These are phyloP conservation scores for Diutina sp. DNA, from an alignment of 1,139 yeast species.

Conservation along the genomic window DNA sequence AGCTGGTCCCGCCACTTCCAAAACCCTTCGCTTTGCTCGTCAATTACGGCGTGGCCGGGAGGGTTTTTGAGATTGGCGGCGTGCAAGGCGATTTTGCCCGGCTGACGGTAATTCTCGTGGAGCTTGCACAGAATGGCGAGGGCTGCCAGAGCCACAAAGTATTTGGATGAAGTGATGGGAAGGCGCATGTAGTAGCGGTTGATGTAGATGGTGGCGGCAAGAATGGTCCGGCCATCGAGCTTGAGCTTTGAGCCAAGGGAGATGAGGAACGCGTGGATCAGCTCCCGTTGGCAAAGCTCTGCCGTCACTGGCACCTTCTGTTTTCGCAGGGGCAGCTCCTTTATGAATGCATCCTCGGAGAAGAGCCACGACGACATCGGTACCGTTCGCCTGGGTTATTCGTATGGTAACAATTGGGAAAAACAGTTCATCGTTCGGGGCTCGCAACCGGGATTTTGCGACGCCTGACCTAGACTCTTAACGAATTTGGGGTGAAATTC, in stretches of 20 bases:
- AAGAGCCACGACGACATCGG: slow-evolving; percentile 17
- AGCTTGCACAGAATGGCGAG: slow-evolving; percentile 30
- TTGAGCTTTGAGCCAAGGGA: slow-evolving; percentile 24
- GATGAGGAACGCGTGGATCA: slow-evolving; percentile 28
- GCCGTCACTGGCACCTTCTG: slow-evolving; percentile 92
- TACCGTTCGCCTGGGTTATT: not conserved
- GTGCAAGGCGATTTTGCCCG: slow-evolving; percentile 29
- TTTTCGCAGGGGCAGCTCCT: slow-evolving; percentile 49
- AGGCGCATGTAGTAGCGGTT: slow-evolving; percentile 30
- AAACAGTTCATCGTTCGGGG: not conserved
- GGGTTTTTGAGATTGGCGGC: slow-evolving; percentile 26
- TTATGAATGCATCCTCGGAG: slow-evolving; percentile 18
- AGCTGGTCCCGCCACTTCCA: slow-evolving; percentile 39
- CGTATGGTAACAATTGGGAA: not conserved
- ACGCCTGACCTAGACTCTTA: too few relatives aligned
- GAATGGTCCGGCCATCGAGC: slow-evolving; percentile 30
- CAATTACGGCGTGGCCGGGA: slow-evolving; percentile 12
- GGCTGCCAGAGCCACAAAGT: slow-evolving; percentile 35
- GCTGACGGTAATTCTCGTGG: slow-evolving; percentile 29
- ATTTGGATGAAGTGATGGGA: slow-evolving; percentile 32
- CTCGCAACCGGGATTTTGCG: not conserved
- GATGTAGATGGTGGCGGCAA: slow-evolving; percentile 29
- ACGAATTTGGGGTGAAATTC: too few relatives aligned
- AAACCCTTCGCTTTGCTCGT: slow-evolving; percentile 28
- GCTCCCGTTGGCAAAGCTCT: slow-evolving; percentile 13